Evolutionary conservation across 208 protist species (phyloP), one percentile per base, ranked within the genome.

Genomic region (Sergeia podlipaevii): DNA sequence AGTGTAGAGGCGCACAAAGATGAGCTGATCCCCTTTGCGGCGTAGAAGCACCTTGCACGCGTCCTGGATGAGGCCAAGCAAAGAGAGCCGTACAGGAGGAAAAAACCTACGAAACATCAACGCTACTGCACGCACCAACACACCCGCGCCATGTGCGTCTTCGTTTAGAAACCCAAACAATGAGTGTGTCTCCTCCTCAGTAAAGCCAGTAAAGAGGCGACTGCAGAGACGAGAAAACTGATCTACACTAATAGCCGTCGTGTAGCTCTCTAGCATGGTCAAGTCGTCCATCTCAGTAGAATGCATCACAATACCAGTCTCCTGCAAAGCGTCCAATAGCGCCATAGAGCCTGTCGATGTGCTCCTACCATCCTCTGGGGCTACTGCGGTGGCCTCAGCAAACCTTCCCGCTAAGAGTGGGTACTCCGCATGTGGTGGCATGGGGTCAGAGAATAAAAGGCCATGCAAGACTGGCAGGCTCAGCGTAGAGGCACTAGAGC

Each of bases 141-240:
- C 43, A 2, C 1, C 33, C 2, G 38, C 37, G 20, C 64, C 58
- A n/a, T 26, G 28, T 3, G 67, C 77, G 29, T n/a, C n/a, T n/a
- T 71, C 61, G 21, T 65, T 63, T 7, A 90, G 52, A 44, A 81
- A 91, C 47, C 66, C 65, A 42, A 77, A 91, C 6, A 91, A 73
- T 45, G 70, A 68, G 39, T 70, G 62, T 0, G 76, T 67, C 52
- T 86, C 66, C 8, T 77, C 56, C 39, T 62, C 54, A 4, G 27
- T 8, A 37, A 87, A 71, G 32, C 68, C 75, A 20, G 68, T 65
- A 28, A 55, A 60, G 29, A 91, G 42, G 8, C 15, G 3, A 23
- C 38, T 59, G 65, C 84, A 88, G 15, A 86, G 48, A 8, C 74
- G 51, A 23, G 74, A 77, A 63, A 91, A 89, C 27, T 76, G 70